Evolutionary conservation across 2,329 filamentous ascomycete genomes (phyloP).

Genomic region (Aspergillus costaricaensis): DNA sequence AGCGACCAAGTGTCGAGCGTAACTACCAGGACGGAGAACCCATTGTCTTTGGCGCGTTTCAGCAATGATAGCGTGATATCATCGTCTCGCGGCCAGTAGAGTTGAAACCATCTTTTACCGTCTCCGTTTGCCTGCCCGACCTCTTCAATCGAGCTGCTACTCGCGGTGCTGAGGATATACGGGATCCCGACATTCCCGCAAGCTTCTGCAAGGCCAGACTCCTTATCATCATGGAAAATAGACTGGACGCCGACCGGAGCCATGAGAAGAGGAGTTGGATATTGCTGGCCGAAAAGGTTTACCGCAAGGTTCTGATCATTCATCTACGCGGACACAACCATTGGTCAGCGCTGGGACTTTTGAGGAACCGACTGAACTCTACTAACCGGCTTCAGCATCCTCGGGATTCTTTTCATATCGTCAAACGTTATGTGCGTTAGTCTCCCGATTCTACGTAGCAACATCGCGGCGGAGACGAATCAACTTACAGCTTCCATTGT

Average conservation of each 20-base stretch:
- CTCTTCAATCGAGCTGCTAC: constrained; percentile 65
- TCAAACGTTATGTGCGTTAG: constrained; percentile 7
- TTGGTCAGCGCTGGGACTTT: neutral
- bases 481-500: constrained; percentile 48
- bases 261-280: constrained; percentile 59
- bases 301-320: constrained; percentile 51
- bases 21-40: constrained; percentile 68
- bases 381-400: constrained; percentile 47
- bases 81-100: constrained; percentile 71
- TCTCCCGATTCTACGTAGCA: neutral
- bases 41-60: constrained; percentile 60
- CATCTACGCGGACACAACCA: constrained; percentile 24
- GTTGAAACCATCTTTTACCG: constrained; percentile 68
- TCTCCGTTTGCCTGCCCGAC: constrained; percentile 61
- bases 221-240: constrained; percentile 66
- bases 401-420: constrained; percentile 49
- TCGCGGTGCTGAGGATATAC: constrained; percentile 68
- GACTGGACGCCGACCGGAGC: constrained; percentile 70
- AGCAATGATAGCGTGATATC: constrained; percentile 67
- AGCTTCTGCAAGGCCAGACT: constrained; percentile 64
- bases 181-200: constrained; percentile 64
- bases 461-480: neutral
- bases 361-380: neutral
- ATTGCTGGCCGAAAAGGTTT: constrained; percentile 54
- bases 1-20: constrained; percentile 72